Conservation (phyloP, 139 green algal species). For the Tetradesmus lagerheimii region DNA sequence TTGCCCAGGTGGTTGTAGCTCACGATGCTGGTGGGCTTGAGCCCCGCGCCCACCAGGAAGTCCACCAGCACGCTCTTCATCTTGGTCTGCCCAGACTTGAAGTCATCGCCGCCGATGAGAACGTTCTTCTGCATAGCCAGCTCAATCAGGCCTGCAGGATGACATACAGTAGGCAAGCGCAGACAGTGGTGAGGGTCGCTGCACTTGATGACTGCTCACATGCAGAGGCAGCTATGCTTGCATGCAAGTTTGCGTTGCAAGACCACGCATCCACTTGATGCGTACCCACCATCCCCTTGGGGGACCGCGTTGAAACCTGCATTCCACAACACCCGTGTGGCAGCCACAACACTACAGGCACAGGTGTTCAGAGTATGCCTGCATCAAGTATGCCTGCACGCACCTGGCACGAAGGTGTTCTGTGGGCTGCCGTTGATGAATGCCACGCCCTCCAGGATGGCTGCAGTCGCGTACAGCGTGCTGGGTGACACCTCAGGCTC, state of each 20-base stretch:
- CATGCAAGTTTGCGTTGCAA: too few species aligned
- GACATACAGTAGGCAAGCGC: slow-evolving; percentile 74
- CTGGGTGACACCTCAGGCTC: slow-evolving; percentile 96
- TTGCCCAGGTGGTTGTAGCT: slow-evolving; percentile 99
- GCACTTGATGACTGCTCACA: too few species aligned
- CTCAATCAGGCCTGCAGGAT: slow-evolving; percentile 88
- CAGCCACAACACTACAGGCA: not conserved
- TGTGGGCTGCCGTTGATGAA: slow-evolving; percentile 99
- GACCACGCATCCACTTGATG: too few species aligned
- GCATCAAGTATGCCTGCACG: slow-evolving; percentile 53
- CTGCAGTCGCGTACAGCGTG: slow-evolving; percentile 95
- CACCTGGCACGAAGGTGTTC: slow-evolving; percentile 90
- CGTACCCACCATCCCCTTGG: too few species aligned
- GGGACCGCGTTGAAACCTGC: too few species aligned
- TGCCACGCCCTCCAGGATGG: slow-evolving; percentile 92
- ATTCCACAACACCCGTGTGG: slow-evolving; percentile 80
- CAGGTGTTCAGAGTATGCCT: not conserved
- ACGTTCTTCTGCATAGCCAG: slow-evolving; percentile 79
- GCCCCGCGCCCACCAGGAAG: slow-evolving; percentile 96
- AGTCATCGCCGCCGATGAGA: slow-evolving; percentile 99
- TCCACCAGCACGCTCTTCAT: slow-evolving; percentile 99
- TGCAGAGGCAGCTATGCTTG: too few species aligned
- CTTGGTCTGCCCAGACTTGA: slow-evolving; percentile 98
- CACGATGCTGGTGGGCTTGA: slow-evolving; percentile 99
- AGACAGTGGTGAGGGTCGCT: too few species aligned